Evolutionary conservation across 306 rosid species (phyloP).

Genomic region (Ceratonia siliqua): DNA sequence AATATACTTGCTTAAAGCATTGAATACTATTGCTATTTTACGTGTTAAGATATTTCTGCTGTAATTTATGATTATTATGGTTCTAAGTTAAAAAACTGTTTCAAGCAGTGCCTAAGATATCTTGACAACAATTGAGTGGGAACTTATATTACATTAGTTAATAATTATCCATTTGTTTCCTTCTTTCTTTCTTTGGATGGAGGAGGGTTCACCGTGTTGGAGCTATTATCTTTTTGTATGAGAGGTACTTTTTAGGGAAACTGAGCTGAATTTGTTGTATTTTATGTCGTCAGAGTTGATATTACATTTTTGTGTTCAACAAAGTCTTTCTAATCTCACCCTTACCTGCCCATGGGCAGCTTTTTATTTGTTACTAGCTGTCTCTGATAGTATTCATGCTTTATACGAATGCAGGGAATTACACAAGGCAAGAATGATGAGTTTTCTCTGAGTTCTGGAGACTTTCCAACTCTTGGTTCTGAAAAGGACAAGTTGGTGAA

Average conservation of each 20-base stretch:
- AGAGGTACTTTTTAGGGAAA: not conserved
- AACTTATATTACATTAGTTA: no score
- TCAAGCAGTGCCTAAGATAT: not conserved
- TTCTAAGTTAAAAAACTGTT: not conserved
- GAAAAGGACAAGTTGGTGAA: slow-evolving; percentile 70
- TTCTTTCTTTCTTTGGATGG: not conserved
- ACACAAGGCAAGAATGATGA: slow-evolving; percentile 57
- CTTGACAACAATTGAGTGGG: no score
- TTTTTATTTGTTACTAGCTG: not conserved
- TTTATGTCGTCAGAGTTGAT: not conserved
- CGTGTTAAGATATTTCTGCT: not conserved
- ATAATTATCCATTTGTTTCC: no score
- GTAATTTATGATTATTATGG: not conserved
- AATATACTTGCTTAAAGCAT: slow-evolving; percentile 25
- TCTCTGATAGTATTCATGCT: not conserved
- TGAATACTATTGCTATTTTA: not conserved
- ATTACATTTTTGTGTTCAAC: not conserved
- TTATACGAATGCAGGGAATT: slow-evolving; percentile 58
- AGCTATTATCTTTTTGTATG: slow-evolving; percentile 9
- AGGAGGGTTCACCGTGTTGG: not conserved
- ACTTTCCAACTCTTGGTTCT: slow-evolving; percentile 95
- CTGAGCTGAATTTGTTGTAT: not conserved
- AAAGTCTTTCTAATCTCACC: not conserved
- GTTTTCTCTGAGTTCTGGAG: slow-evolving; percentile 88
- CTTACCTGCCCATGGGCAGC: not conserved